Evolutionary conservation across 1,284 basidiomycete species (phyloP).

Genomic region (Schizophyllum commune): DNA sequence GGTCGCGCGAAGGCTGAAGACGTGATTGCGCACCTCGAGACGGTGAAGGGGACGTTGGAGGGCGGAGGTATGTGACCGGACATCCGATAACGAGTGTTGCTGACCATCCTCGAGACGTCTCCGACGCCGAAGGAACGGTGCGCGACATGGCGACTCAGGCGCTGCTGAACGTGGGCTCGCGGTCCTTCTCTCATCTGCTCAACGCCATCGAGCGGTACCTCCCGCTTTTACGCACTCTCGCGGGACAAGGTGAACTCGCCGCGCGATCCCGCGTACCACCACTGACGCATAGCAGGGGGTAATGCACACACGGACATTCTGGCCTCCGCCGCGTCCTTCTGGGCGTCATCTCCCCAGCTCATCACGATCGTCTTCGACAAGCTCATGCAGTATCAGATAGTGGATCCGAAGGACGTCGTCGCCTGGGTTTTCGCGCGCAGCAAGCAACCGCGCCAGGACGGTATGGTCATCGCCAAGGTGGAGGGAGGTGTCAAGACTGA

Average conservation of each 20-base stretch:
- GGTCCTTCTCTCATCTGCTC: slow-evolving; percentile 96
- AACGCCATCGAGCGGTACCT: slow-evolving; percentile 98
- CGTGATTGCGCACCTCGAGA: slow-evolving; percentile 70
- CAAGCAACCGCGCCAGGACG: no score
- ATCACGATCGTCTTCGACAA: slow-evolving; percentile 93
- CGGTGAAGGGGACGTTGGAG: slow-evolving; percentile 58
- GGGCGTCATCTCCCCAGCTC: slow-evolving; percentile 79
- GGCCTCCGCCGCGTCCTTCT: slow-evolving; percentile 66
- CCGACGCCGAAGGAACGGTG: slow-evolving; percentile 58
- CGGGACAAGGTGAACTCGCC: slow-evolving; percentile 29
- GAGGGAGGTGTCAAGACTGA: not conserved
- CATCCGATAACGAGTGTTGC: slow-evolving; percentile 31
- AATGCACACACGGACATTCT: slow-evolving; percentile 35
- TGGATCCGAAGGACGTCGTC: slow-evolving; percentile 91
- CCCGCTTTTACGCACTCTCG: slow-evolving; percentile 74
- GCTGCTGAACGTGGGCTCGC: slow-evolving; percentile 84
- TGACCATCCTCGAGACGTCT: slow-evolving; percentile 18
- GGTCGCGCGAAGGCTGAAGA: slow-evolving; percentile 73
- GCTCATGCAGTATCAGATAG: slow-evolving; percentile 95
- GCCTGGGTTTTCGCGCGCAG: slow-evolving; percentile 65
- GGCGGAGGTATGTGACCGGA: slow-evolving; percentile 7
- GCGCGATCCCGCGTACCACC: no score
- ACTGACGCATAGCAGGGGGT: no score
- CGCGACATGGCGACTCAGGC: slow-evolving; percentile 85
- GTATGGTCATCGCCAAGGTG: not conserved